phyloP scores from a whole-genome alignment of 75 land plant genomes.

The Chamaecyparis obtusa region DNA sequence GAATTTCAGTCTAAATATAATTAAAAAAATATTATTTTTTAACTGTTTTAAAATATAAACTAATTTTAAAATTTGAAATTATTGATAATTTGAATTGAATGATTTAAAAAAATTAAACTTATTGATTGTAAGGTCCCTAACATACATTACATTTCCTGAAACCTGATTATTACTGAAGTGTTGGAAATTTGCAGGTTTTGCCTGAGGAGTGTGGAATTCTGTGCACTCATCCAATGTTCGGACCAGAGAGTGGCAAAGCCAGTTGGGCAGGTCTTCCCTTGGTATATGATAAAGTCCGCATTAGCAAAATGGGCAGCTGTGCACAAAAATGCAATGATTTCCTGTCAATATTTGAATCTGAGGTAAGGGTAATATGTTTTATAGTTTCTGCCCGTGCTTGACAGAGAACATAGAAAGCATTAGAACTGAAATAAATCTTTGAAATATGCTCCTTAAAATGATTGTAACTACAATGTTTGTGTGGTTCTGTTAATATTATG shows the following conservation, averaged over 20 bases:
- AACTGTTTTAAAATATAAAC: no score
- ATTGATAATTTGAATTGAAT: no score
- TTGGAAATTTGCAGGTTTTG: not conserved
- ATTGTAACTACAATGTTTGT: not conserved
- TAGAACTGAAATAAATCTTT: no score
- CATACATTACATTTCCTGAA: not conserved
- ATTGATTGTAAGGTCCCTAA: no score
- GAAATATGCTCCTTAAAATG: no score
- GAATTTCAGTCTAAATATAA: no score
- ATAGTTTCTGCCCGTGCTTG: not conserved
- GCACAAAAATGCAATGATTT: slow-evolving; percentile 39
- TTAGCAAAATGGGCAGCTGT: slow-evolving; percentile 30
- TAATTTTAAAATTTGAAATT: no score
- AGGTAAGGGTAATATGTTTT: slow-evolving; percentile 26
- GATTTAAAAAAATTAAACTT: no score
- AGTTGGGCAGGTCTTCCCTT: slow-evolving; percentile 69
- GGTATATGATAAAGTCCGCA: slow-evolving; percentile 74
- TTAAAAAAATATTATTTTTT: no score
- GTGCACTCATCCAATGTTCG: slow-evolving; percentile 89
- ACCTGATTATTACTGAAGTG: not conserved
- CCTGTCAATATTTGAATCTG: slow-evolving; percentile 52
- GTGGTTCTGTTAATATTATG: not conserved
- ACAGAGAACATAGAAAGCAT: not conserved
- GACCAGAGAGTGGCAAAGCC: slow-evolving; percentile 73
- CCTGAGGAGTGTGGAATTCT: slow-evolving; percentile 55